Percentiles rank a stretch among this genome's conserved stretches.
Evolutionary conservation across 2,329 filamentous ascomycete species (phyloP).

Genomic region (Nemania sp.): DNA sequence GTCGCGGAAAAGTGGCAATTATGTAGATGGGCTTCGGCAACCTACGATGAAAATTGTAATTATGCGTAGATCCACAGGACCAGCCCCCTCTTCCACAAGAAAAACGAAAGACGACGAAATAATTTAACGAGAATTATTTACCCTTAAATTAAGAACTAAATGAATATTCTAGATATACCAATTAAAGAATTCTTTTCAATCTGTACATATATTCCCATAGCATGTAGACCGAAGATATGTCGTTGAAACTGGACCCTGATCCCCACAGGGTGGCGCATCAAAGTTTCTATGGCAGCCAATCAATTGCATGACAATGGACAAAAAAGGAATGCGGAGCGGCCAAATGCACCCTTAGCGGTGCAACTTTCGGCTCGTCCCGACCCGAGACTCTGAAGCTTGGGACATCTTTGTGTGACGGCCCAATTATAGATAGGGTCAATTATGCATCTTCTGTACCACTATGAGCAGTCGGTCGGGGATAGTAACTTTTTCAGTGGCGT

Average conservation of each 20-base stretch:
- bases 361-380: constrained; percentile 30
- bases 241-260: constrained; percentile 30
- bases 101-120: too few relatives aligned
- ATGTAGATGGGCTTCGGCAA: too few relatives aligned
- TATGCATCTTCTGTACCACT: neutral
- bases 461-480: neutral
- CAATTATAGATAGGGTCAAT: neutral
- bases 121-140: too few relatives aligned
- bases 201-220: neutral
- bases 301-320: constrained; percentile 24
- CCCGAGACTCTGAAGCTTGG: constrained; percentile 23
- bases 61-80: neutral
- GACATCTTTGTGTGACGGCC: neutral
- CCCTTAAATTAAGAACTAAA: too few relatives aligned
- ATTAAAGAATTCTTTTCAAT: too few relatives aligned
- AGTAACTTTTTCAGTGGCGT: neutral
- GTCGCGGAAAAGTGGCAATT: too few relatives aligned
- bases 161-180: too few relatives aligned
- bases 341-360: constrained; percentile 17
- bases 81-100: neutral
- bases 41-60: too few relatives aligned
- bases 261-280: constrained; percentile 27
- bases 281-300: constrained; percentile 34
- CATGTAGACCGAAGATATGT: constrained; percentile 10
- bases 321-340: constrained; percentile 30